A percentile compares a stretch with the other conserved stretches of the same genome.
phyloP scores from a whole-genome alignment of 225 moss, liverwort and hornwort species.

The Pseudisothecium myosuroides region DNA sequence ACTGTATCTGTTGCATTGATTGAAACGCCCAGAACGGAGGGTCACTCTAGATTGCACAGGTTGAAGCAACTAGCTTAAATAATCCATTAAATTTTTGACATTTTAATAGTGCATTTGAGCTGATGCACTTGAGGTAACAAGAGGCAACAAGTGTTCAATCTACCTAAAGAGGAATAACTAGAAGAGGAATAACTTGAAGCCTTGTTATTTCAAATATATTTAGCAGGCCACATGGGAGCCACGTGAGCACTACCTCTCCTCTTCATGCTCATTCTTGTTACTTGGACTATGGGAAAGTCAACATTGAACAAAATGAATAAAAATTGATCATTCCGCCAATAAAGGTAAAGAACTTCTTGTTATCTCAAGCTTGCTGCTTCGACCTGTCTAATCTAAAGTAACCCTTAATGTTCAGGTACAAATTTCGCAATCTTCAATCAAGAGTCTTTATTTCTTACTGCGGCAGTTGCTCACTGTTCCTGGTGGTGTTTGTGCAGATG shows the following conservation, averaged over 20 bases:
- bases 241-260: neutral
- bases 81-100: neutral
- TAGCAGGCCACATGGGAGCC: neutral
- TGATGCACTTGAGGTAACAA: neutral
- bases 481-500: conserved; percentile 40
- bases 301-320: neutral
- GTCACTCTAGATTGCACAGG: neutral
- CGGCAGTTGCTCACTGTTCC: neutral
- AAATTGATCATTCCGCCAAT: no score
- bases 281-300: neutral
- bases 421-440: neutral
- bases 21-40: neutral
- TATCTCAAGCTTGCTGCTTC: neutral
- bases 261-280: neutral
- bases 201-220: neutral
- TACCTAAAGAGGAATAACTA: neutral
- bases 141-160: neutral
- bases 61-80: neutral
- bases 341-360: neutral
- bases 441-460: no score
- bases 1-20: neutral
- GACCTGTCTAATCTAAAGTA: neutral
- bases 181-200: neutral
- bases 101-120: no score
- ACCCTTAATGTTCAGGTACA: neutral